A percentile compares a stretch with the other conserved stretches of the same genome.
These are phyloP conservation scores for Colletotrichum sansevieriae DNA, from an alignment of 2,329 filamentous ascomycete species.

Conservation along the genomic window DNA sequence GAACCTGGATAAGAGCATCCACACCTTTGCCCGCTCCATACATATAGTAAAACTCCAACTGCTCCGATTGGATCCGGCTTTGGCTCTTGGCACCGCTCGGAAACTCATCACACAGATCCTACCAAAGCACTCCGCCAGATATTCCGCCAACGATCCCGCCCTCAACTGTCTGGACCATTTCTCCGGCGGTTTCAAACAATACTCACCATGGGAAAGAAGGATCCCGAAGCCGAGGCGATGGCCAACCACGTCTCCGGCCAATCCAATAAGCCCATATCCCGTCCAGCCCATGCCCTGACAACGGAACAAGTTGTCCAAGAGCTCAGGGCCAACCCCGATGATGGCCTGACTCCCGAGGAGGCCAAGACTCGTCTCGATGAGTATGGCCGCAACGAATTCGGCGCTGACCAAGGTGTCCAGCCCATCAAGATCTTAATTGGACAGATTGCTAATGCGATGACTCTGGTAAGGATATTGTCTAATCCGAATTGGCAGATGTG, in stretches of 20 bases:
- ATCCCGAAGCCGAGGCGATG: conserved; percentile 42
- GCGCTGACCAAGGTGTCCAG: conserved; percentile 70
- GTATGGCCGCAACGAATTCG: conserved; percentile 74
- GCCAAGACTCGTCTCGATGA: conserved; percentile 66
- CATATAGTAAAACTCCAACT: not conserved
- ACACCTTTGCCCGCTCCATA: conserved; percentile 40
- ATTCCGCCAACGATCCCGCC: not conserved
- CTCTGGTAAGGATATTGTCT: conserved; percentile 61
- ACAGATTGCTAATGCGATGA: conserved; percentile 79
- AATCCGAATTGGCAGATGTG: too few species aligned
- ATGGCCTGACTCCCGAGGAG: conserved; percentile 69
- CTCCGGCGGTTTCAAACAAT: not conserved
- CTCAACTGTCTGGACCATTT: not conserved
- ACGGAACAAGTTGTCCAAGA: conserved; percentile 65
- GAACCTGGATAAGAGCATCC: conserved; percentile 41
- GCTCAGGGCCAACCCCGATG: conserved; percentile 66
- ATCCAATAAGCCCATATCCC: conserved; percentile 65
- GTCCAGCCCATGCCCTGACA: conserved; percentile 73
- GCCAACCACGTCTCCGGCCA: conserved; percentile 55
- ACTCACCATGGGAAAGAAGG: conserved; percentile 45
- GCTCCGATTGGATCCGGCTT: conserved; percentile 22
- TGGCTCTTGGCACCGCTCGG: conserved; percentile 21
- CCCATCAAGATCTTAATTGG: conserved; percentile 73
- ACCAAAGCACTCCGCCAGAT: not conserved
- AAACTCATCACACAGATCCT: not conserved